These are phyloP conservation scores for Salvia splendens DNA, from an alignment of 257 asterid species.

Conservation along the genomic window DNA sequence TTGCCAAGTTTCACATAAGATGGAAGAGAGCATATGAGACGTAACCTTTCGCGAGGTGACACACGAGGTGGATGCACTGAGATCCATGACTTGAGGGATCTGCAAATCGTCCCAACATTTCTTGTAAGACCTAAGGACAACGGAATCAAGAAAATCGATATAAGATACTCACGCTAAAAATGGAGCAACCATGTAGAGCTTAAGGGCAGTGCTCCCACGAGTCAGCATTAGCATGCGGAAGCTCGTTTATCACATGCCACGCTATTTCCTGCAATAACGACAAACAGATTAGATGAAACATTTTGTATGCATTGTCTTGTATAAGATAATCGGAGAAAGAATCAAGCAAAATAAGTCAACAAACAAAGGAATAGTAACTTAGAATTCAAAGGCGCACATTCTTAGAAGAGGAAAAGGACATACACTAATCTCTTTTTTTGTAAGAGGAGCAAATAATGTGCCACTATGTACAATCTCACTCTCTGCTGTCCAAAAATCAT, in stretches of 20 bases:
- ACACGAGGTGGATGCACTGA: slow-evolving; percentile 63
- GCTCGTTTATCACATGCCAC: slow-evolving; percentile 87
- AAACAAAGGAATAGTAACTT: background rate
- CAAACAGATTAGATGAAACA: slow-evolving; percentile 10
- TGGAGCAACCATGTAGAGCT: slow-evolving; percentile 93
- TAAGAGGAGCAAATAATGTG: slow-evolving; percentile 77
- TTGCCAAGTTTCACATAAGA: background rate
- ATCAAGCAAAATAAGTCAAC: slow-evolving; percentile 1
- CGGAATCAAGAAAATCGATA: slow-evolving; percentile 22
- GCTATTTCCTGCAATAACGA: slow-evolving; percentile 70
- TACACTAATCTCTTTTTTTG: slow-evolving; percentile 91
- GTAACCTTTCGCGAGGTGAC: slow-evolving; percentile 61
- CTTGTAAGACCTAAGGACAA: background rate
- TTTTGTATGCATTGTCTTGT: background rate
- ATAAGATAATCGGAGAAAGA: background rate
- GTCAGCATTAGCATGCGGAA: slow-evolving; percentile 63
- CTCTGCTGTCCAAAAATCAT: slow-evolving; percentile 87
- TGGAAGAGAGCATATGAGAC: slow-evolving; percentile 18
- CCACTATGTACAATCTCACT: slow-evolving; percentile 76
- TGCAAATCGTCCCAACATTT: slow-evolving; percentile 35
- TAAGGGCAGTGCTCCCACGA: slow-evolving; percentile 72
- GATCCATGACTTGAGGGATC: slow-evolving; percentile 78
- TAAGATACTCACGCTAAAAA: slow-evolving; percentile 60
- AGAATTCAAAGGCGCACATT: slow-evolving; percentile 4
- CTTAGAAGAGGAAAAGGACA: slow-evolving; percentile 32